Evolutionary conservation across 148 eudicot genomes (phyloP), one percentile per base, ranked within the genome.

Genomic region (Vaccinium macrocarpon): DNA sequence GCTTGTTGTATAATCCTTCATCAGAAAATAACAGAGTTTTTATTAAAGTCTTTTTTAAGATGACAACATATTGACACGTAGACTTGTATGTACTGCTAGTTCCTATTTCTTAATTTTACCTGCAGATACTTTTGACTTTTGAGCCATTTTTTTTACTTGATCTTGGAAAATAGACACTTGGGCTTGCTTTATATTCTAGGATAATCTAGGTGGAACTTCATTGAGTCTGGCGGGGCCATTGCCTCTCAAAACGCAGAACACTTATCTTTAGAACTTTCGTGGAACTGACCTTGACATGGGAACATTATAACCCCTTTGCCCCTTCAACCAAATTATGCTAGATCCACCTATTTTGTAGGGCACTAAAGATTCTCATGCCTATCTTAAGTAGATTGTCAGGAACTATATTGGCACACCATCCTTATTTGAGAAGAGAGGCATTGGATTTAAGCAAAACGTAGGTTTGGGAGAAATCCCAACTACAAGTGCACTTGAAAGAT

Each of bases 111-210:
- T 66, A 66, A 15, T 29, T 68, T 29, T 27, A 27, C 74, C 18
- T 68, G 38, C 38, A 25, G 74, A 66, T 66, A 27, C 72, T 66
- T 59, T 59, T 66, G 72, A 68, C 72, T 66, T 59, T 61, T 66
- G 72, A 68, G 74, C 42, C 38, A 68, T 25, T 4, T 42, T 68
- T 68, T 29, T 16, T 68, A 10, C 42, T 68, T 66, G 12, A 25
- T 25, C 11, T 11, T 68, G 12, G 74, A 68, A 25, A 11, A 68
- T 68, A 11, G 7, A 68, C 74, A 68, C 18, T 18, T 68, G 1
- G 7, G 38, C 38, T 68, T 68, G 74, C 42, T 68, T 68, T 25
- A 29, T 8, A 1, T 38, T 68, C 42, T 62, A 62, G 68, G 68
- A 68, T 68, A 68, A 68, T 68, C 73, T 29, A 29, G 74, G 66